A percentile compares a stretch with the other conserved stretches of the same genome.
Evolutionary conservation across 1,284 basidiomycete species (phyloP).

Genomic region (Malassezia sp.): DNA sequence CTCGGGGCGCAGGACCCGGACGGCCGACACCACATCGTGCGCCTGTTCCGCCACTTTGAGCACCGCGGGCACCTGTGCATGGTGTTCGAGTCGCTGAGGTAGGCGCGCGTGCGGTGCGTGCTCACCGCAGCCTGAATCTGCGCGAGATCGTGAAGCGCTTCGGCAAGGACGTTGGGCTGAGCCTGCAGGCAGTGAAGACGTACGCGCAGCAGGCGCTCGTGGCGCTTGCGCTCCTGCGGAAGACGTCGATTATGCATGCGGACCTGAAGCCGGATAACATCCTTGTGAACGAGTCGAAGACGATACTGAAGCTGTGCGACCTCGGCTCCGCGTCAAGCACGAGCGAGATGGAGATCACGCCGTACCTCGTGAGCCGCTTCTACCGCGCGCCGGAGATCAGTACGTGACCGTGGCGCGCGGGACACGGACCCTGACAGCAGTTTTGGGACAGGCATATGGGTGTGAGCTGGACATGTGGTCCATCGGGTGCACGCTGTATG

Average conservation of each 20-base stretch:
- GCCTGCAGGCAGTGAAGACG: slow-evolving; percentile 88
- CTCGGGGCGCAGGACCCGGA: slow-evolving; percentile 79
- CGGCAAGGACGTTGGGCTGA: slow-evolving; percentile 92
- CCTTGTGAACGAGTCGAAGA: slow-evolving; percentile 76
- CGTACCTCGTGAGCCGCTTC: slow-evolving; percentile 93
- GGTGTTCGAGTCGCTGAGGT: slow-evolving; percentile 73
- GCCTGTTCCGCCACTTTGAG: slow-evolving; percentile 84
- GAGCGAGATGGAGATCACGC: slow-evolving; percentile 90
- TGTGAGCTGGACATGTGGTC: slow-evolving; percentile 92
- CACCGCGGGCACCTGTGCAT: slow-evolving; percentile 91
- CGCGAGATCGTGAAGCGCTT: slow-evolving; percentile 97
- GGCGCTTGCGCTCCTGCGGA: slow-evolving; percentile 69
- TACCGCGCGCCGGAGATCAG: slow-evolving; percentile 98
- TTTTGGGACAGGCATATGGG: slow-evolving; percentile 89
- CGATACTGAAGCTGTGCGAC: slow-evolving; percentile 85
- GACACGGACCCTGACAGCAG: slow-evolving; percentile 49
- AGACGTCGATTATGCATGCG: slow-evolving; percentile 88
- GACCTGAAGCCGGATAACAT: slow-evolving; percentile 58
- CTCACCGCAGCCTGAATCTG: slow-evolving; percentile 97
- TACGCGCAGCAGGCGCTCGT: slow-evolving; percentile 95
- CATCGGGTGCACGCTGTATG: slow-evolving; percentile 91
- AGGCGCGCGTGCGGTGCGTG: too few relatives aligned
- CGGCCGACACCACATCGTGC: slow-evolving; percentile 89
- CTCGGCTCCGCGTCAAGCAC: slow-evolving; percentile 88
- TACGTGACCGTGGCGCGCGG: too few relatives aligned